These are phyloP conservation scores for Aulographum hederae DNA, from an alignment of 2,329 filamentous ascomycete species.

Conservation along the genomic window DNA sequence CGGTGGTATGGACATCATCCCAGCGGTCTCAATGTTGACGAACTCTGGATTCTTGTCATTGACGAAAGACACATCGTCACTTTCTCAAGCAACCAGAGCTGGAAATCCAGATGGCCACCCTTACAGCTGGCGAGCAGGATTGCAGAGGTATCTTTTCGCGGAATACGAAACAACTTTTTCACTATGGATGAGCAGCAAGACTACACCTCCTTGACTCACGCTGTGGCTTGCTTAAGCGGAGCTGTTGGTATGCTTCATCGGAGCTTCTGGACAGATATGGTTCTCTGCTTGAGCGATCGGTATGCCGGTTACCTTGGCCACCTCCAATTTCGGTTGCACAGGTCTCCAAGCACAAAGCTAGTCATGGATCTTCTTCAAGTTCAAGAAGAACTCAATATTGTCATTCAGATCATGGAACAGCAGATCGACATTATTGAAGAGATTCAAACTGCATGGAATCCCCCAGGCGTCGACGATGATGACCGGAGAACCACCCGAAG, in stretches of 20 bases:
- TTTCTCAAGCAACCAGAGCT: slow-evolving; percentile 23
- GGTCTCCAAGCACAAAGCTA: slow-evolving; percentile 22
- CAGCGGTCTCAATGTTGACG: slow-evolving; percentile 22
- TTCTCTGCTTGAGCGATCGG: slow-evolving; percentile 21
- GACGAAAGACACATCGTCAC: slow-evolving; percentile 23
- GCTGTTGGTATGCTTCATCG: slow-evolving; percentile 24
- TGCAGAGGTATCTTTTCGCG: slow-evolving; percentile 21
- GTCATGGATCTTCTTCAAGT: slow-evolving; percentile 26
- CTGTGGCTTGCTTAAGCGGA: slow-evolving; percentile 19
- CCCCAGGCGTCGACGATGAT: background rate
- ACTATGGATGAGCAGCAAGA: slow-evolving; percentile 14
- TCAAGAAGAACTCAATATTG: slow-evolving; percentile 25
- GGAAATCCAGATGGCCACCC: slow-evolving; percentile 24
- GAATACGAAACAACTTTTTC: slow-evolving; percentile 20
- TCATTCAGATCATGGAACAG: slow-evolving; percentile 24
- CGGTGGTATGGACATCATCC: slow-evolving; percentile 25
- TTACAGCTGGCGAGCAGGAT: slow-evolving; percentile 21
- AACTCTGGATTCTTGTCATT: slow-evolving; percentile 23
- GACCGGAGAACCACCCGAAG: slow-evolving; percentile 2
- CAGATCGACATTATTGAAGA: slow-evolving; percentile 19
- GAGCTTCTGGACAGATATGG: slow-evolving; percentile 23
- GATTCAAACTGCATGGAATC: slow-evolving; percentile 9
- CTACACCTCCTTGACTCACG: slow-evolving; percentile 19
- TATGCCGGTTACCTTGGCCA: slow-evolving; percentile 24
- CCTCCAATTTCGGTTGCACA: slow-evolving; percentile 23